These are phyloP conservation scores for Plasmodium sp. DNA, from an alignment of 169 alveolate genomes.

Conservation along the genomic window DNA sequence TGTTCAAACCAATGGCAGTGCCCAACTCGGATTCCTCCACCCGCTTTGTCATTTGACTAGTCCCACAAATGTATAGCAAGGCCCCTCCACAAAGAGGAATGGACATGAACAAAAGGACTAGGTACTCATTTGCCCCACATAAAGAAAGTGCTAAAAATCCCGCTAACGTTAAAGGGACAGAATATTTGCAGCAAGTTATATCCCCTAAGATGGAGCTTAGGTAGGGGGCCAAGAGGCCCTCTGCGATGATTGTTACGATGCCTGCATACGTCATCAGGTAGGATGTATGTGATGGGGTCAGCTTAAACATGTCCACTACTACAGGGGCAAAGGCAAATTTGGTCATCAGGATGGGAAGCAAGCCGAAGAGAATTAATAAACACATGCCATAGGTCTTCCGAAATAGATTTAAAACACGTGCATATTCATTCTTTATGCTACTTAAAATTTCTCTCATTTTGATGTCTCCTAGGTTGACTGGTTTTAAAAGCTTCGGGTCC, in stretches of 20 bases:
- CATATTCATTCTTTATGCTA: constrained; percentile 26
- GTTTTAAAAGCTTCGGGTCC: constrained; percentile 33
- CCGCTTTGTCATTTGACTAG: constrained; percentile 71
- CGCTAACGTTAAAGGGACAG: constrained; percentile 46
- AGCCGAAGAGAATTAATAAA: constrained; percentile 53
- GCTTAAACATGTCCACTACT: constrained; percentile 56
- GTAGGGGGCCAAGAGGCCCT: constrained; percentile 57
- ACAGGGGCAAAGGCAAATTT: constrained; percentile 69
- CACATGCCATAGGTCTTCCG: constrained; percentile 56
- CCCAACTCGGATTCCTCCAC: constrained; percentile 69
- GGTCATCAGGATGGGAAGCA: constrained; percentile 59
- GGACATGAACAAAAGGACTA: constrained; percentile 47
- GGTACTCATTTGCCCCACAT: constrained; percentile 52
- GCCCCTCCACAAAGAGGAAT: constrained; percentile 72
- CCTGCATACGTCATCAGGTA: constrained; percentile 72
- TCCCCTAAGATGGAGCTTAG: constrained; percentile 43
- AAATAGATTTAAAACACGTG: constrained; percentile 29
- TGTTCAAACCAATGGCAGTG: constrained; percentile 43
- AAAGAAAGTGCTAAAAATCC: constrained; percentile 52
- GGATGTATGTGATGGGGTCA: constrained; percentile 68
- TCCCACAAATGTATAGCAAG: constrained; percentile 62
- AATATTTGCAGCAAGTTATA: constrained; percentile 47
- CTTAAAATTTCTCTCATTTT: constrained; percentile 10
- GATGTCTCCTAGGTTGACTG: constrained; percentile 1
- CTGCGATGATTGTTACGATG: constrained; percentile 39